Conservation (phyloP, 2,329 filamentous ascomycete species). For the Fusarium incarnatum region DNA sequence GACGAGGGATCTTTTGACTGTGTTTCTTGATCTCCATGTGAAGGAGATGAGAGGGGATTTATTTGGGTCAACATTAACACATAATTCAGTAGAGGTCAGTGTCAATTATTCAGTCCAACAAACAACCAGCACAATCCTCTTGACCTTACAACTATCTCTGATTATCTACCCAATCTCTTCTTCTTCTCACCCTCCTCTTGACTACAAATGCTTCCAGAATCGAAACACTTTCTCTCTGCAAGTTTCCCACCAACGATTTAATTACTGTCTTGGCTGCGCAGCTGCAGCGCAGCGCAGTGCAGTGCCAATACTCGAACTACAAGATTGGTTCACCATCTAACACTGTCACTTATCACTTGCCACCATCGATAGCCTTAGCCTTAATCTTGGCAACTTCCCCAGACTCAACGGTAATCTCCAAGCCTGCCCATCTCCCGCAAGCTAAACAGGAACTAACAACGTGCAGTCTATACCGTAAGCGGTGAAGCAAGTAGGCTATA, state of each 20-base stretch:
- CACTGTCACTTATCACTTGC: not conserved
- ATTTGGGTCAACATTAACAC: not conserved
- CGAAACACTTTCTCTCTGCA: not conserved
- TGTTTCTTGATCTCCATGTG: not conserved
- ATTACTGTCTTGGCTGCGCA: not conserved
- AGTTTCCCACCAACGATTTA: not conserved
- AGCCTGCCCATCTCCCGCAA: not conserved
- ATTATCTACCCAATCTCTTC: not conserved
- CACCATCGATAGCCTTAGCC: not conserved
- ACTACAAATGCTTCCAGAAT: not conserved
- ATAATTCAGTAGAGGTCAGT: not conserved
- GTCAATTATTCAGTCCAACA: not conserved
- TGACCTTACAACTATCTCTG: conserved; percentile 7
- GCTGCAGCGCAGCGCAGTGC: not conserved
- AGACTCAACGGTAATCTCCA: not conserved
- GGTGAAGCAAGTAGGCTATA: conserved; percentile 10
- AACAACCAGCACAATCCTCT: not conserved
- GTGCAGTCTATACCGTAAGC: not conserved
- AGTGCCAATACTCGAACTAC: not conserved
- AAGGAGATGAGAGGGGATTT: not conserved
- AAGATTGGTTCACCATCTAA: not conserved
- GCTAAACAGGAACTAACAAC: conserved; percentile 6
- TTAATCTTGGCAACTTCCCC: not conserved
- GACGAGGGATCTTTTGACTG: conserved; percentile 14
- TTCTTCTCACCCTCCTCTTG: not conserved